phyloP scores from a whole-genome alignment of 805 yeast genomes.

The Teunomyces stri region DNA sequence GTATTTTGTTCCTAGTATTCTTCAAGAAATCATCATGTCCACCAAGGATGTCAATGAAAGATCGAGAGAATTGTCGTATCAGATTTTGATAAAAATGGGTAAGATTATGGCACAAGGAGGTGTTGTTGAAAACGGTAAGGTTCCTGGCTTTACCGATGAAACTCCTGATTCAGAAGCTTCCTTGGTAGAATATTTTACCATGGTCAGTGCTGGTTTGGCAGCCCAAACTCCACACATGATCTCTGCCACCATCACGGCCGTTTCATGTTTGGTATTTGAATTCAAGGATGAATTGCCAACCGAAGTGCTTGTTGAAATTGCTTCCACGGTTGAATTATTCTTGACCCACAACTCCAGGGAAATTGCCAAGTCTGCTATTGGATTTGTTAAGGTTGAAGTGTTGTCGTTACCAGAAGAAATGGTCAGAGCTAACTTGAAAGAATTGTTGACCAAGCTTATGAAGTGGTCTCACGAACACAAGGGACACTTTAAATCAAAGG shows the following conservation, averaged over 20 bases:
- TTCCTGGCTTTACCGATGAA: conserved; percentile 63
- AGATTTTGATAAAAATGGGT: conserved; percentile 77
- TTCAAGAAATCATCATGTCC: conserved; percentile 85
- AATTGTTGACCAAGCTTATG: conserved; percentile 68
- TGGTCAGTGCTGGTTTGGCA: conserved; percentile 94
- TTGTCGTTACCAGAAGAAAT: conserved; percentile 77
- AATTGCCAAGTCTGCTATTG: conserved; percentile 90
- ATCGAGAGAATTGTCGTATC: conserved; percentile 78
- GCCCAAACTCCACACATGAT: conserved; percentile 95
- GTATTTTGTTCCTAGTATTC: conserved; percentile 73
- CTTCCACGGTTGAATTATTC: conserved; percentile 84
- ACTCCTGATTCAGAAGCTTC: conserved; percentile 67
- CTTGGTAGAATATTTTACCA: conserved; percentile 80
- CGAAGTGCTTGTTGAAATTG: conserved; percentile 66
- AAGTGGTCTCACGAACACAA: conserved; percentile 95
- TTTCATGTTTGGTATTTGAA: conserved; percentile 84
- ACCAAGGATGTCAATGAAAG: conserved; percentile 93
- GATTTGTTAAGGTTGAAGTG: conserved; percentile 88
- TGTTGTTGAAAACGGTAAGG: conserved; percentile 56
- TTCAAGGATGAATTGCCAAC: conserved; percentile 64
- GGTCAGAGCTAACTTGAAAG: conserved; percentile 63
- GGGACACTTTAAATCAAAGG: conserved; percentile 90
- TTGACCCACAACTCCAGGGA: conserved; percentile 89
- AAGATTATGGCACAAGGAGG: conserved; percentile 71
- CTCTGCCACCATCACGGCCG: conserved; percentile 86